These are phyloP conservation scores for Mallotus repandus DNA, from an alignment of 441 rosid genomes.

Conservation along the genomic window DNA sequence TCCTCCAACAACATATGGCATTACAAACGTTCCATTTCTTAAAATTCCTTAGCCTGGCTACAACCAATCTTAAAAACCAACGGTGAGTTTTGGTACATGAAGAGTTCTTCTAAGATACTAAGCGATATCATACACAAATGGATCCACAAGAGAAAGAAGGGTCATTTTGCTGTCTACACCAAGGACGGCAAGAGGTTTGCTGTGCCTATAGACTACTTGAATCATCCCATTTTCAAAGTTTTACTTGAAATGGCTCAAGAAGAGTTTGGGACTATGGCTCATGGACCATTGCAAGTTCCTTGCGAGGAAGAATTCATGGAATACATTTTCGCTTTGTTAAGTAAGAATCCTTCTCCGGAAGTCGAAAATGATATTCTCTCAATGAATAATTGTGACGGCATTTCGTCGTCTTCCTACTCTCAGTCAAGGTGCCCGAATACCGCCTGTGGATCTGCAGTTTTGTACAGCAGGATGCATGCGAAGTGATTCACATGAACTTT, in stretches of 20 bases:
- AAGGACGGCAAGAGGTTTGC: constrained; percentile 45
- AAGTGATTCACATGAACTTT: background rate
- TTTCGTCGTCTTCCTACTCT: background rate
- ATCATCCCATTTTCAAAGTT: constrained; percentile 45
- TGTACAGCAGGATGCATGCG: background rate
- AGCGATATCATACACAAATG: constrained; percentile 25
- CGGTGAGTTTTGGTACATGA: background rate
- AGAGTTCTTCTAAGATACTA: constrained; percentile 12
- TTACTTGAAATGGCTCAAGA: constrained; percentile 47
- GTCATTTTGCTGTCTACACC: constrained; percentile 45
- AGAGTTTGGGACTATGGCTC: constrained; percentile 38
- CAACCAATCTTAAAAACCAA: background rate
- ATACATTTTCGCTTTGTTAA: constrained; percentile 34
- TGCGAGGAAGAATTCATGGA: constrained; percentile 43
- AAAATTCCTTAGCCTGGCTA: background rate
- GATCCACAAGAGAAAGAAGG: constrained; percentile 42
- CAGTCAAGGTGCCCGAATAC: background rate
- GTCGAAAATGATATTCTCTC: background rate
- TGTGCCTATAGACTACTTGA: constrained; percentile 39
- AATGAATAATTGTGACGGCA: background rate
- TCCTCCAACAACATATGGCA: background rate
- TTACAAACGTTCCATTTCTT: background rate
- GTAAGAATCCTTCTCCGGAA: constrained; percentile 20
- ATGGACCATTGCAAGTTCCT: constrained; percentile 49
- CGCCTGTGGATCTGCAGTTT: background rate